Conservation (phyloP, 2,329 filamentous ascomycete species). For the Paracoccidioides lutzii region DNA sequence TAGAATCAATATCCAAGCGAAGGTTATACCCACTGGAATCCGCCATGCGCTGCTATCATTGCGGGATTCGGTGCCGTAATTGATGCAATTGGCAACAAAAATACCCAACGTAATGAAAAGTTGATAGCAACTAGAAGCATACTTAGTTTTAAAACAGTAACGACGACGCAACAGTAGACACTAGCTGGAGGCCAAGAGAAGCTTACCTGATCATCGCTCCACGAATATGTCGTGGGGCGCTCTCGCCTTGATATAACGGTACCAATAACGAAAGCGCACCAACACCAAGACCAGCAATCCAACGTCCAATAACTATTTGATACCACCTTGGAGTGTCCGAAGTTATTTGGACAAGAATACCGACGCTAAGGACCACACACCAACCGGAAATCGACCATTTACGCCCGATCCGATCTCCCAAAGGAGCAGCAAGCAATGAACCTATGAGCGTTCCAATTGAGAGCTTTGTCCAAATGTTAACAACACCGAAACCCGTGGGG, state of each 20-base stretch:
- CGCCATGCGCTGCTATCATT: slow-evolving; percentile 35
- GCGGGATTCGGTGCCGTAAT: slow-evolving; percentile 33
- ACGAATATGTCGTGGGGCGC: slow-evolving; percentile 34
- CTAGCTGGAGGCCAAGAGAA: no score
- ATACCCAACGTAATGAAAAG: slow-evolving; percentile 40
- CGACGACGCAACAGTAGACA: no score
- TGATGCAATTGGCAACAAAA: slow-evolving; percentile 37
- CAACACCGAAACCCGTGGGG: no score
- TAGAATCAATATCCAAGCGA: slow-evolving; percentile 45
- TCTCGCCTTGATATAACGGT: slow-evolving; percentile 38
- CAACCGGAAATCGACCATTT: slow-evolving; percentile 34
- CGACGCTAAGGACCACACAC: slow-evolving; percentile 33
- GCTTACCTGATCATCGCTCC: slow-evolving; percentile 33
- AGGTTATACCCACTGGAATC: slow-evolving; percentile 44
- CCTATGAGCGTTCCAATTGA: slow-evolving; percentile 34
- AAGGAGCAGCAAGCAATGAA: slow-evolving; percentile 27
- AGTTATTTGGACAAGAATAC: slow-evolving; percentile 36
- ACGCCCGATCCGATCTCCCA: slow-evolving; percentile 34
- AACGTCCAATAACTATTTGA: slow-evolving; percentile 35
- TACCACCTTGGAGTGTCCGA: slow-evolving; percentile 28
- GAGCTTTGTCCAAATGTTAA: slow-evolving; percentile 17
- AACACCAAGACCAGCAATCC: slow-evolving; percentile 36
- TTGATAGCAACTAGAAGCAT: slow-evolving; percentile 31
- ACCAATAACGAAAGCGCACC: slow-evolving; percentile 36
- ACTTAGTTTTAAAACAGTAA: no score